These are phyloP conservation scores for Botrytis galanthina DNA, from an alignment of 2,329 filamentous ascomycete species.

Conservation along the genomic window DNA sequence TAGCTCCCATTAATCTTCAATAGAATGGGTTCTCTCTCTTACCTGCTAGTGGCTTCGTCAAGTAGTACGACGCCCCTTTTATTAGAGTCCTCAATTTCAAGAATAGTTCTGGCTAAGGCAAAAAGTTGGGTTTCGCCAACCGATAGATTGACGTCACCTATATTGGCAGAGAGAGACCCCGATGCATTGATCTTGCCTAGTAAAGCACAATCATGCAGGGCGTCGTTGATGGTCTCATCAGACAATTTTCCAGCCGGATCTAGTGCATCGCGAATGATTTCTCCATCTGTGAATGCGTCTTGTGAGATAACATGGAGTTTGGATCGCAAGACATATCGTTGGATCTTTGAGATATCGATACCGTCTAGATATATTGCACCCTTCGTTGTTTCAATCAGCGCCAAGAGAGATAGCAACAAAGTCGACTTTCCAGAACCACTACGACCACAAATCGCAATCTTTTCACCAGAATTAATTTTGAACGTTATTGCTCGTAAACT, in stretches of 20 bases:
- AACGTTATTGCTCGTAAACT: constrained; percentile 38
- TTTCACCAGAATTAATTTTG: constrained; percentile 49
- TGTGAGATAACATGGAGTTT: constrained; percentile 2
- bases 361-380: background rate
- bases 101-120: background rate
- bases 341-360: background rate
- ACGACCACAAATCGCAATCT: constrained; percentile 51
- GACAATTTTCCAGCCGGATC: background rate
- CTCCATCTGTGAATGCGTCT: background rate
- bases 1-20: background rate
- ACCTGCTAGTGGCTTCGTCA: background rate
- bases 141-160: background rate
- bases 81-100: background rate
- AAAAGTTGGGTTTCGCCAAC: background rate
- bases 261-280: background rate
- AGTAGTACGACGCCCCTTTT: background rate
- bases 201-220: background rate
- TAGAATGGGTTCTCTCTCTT: background rate
- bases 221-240: background rate
- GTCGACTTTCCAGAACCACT: constrained; percentile 27
- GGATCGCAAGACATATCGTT: background rate
- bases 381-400: background rate
- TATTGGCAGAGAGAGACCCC: background rate
- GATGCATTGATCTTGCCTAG: background rate
- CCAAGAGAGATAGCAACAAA: background rate